phyloP scores from a whole-genome alignment of 2,329 filamentous ascomycete species.

The Cytospora piceicola region DNA sequence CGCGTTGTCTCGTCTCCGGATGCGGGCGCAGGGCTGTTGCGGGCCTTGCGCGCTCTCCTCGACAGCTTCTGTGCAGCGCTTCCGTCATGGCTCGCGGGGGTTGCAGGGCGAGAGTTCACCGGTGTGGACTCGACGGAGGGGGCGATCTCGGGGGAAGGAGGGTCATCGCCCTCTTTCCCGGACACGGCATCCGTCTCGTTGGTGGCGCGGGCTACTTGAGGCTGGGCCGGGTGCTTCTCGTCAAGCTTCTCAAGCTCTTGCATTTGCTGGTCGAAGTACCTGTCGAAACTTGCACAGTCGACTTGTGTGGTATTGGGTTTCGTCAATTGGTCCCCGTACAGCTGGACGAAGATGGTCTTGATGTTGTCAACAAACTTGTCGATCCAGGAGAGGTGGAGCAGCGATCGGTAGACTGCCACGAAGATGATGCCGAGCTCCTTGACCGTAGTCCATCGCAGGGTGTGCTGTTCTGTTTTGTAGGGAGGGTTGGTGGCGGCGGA shows the following conservation, averaged over 20 bases:
- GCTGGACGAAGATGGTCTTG: constrained; percentile 84
- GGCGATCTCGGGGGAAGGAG: constrained; percentile 41
- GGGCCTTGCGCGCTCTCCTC: constrained; percentile 73
- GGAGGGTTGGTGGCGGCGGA: constrained; percentile 68
- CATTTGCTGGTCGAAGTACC: constrained; percentile 93
- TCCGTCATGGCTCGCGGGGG: constrained; percentile 65
- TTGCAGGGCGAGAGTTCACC: constrained; percentile 75
- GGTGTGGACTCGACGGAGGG: constrained; percentile 71
- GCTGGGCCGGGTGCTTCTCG: constrained; percentile 39
- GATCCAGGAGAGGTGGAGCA: constrained; percentile 94
- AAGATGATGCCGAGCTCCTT: constrained; percentile 96
- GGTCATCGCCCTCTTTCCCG: constrained; percentile 44
- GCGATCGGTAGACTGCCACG: constrained; percentile 96
- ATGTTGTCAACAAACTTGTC: constrained; percentile 96
- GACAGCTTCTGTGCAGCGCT: constrained; percentile 78
- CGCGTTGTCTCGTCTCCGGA: constrained; percentile 80
- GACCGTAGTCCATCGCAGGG: constrained; percentile 87
- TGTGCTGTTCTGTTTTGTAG: constrained; percentile 92
- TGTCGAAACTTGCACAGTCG: constrained; percentile 80
- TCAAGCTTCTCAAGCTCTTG: constrained; percentile 72
- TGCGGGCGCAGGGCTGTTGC: constrained; percentile 67
- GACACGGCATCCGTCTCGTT: constrained; percentile 43
- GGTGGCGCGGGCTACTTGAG: constrained; percentile 32
- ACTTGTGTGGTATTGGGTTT: constrained; percentile 77
- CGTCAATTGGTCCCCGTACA: constrained; percentile 87